Base-by-base conservation (phyloP, 352 stramenopile species). In the Phytophthora vignae region DNA sequence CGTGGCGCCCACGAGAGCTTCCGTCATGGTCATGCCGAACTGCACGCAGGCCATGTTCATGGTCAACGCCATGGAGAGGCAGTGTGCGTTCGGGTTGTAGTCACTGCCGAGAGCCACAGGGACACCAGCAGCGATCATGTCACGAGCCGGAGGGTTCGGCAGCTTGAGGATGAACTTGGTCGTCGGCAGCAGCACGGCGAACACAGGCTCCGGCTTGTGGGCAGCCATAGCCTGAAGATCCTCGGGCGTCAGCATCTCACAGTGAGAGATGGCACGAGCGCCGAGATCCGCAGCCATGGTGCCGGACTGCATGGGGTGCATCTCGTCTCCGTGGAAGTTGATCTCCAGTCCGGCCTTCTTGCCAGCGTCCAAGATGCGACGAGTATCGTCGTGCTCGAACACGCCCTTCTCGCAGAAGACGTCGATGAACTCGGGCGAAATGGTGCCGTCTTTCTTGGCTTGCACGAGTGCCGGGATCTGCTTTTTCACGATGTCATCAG, bases 1-100 rank as follows among this genome's bases (percentile, higher is more conserved):
- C 7, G 87, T 96, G 25, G 87, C 83, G 14, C 71, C 87, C 8
- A 94, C 86, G n/a, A 96, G 79, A 21, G 90, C 87, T 64, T 96
- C 86, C 54, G 90, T 90, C 87, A 96, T 93, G 55, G 86, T 95
- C 89, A 96, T 91, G 33, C 81, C 77, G 61, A 96, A 92, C 27
- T 87, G 79, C 71, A 94, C 85, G 72, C 89, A 96, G 6, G 84
- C 83, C 84, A 95, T 92, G 76, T 96, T 93, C 89, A 96, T 96
- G 38, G 87, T 93, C 59, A 95, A 79, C 21, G 89, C 77, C 89
- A 96, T 95, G 60, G 87, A 96, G 52, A 96, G 63, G 60, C 87
- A 96, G 76, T 96, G 87, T 9, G 89, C 89, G 67, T 95, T 96
- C 61, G 89, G 87, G 69, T 96, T 95, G 74, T 90, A 96, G 70